A percentile compares a stretch with the other conserved stretches of the same genome.
These are phyloP conservation scores for Carex myosuroides DNA, from an alignment of 176 grass and related monocot species.

Conservation along the genomic window DNA sequence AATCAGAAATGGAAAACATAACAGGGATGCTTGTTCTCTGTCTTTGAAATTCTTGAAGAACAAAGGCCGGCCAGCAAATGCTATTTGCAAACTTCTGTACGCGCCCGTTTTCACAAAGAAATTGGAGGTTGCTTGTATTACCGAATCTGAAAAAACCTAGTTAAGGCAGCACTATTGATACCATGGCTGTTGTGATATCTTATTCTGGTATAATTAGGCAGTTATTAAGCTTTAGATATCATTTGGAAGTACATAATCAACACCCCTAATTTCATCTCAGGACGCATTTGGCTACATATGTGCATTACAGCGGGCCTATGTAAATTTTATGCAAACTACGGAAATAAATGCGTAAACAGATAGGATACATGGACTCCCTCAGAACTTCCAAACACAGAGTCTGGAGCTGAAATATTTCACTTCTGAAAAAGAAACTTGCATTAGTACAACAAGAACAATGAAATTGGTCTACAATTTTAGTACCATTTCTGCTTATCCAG, in stretches of 20 bases:
- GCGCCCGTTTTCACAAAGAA: constrained; percentile 77
- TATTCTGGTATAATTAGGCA: neutral
- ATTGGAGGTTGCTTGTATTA: constrained; percentile 61
- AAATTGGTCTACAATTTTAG: neutral
- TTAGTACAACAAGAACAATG: constrained; percentile 24
- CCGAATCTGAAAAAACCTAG: constrained; percentile 54
- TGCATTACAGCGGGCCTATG: neutral
- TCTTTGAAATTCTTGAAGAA: constrained; percentile 53
- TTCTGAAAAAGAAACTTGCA: constrained; percentile 43
- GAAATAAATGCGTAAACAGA: neutral
- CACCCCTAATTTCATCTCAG: neutral
- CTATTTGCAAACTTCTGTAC: constrained; percentile 85
- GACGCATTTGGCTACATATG: neutral
- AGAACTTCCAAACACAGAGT: constrained; percentile 73
- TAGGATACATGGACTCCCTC: constrained; percentile 83
- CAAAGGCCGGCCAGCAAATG: constrained; percentile 83
- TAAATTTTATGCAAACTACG: neutral
- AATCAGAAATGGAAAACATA: neutral
- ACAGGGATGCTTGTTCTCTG: constrained; percentile 10
- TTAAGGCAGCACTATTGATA: constrained; percentile 45
- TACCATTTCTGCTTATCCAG: neutral
- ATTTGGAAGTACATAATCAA: neutral
- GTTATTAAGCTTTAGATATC: neutral
- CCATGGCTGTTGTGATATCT: neutral
- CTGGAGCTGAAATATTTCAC: constrained; percentile 67